Conservation (phyloP, 2,329 filamentous ascomycete genomes). For the Alternaria triticimaculans region DNA sequence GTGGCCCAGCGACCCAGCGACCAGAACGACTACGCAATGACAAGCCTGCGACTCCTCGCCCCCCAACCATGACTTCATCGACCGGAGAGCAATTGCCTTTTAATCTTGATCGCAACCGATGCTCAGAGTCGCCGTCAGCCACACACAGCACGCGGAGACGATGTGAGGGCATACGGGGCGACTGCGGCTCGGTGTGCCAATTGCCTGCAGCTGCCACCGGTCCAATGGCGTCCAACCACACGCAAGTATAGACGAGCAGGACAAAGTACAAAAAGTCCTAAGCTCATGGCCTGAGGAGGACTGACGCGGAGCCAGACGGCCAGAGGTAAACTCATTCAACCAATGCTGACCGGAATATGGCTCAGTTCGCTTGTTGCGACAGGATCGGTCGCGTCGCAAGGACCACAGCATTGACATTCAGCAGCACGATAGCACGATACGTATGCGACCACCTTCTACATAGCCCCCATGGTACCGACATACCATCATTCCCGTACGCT, state of each 20-base stretch:
- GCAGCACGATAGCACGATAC: background rate
- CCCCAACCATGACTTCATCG: background rate
- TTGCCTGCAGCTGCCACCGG: background rate
- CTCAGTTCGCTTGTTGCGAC: background rate
- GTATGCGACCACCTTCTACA: background rate
- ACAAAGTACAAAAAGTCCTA: background rate
- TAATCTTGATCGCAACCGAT: no score
- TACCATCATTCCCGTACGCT: background rate
- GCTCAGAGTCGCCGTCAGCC: no score
- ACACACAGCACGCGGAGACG: background rate
- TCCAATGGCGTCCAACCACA: background rate
- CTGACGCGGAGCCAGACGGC: background rate
- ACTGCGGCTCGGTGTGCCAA: background rate
- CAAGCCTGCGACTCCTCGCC: background rate
- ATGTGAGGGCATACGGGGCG: background rate
- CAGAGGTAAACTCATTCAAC: background rate
- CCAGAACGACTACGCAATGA: background rate
- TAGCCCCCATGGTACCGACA: background rate
- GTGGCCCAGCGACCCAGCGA: background rate
- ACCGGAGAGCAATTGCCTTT: no score
- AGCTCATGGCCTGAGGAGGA: no score
- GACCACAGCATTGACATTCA: background rate
- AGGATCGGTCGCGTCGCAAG: background rate
- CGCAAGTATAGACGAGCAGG: background rate
- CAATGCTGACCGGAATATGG: accelerated